Conservation (phyloP, 2,329 filamentous ascomycete species). For the Apiospora arundinis region DNA sequence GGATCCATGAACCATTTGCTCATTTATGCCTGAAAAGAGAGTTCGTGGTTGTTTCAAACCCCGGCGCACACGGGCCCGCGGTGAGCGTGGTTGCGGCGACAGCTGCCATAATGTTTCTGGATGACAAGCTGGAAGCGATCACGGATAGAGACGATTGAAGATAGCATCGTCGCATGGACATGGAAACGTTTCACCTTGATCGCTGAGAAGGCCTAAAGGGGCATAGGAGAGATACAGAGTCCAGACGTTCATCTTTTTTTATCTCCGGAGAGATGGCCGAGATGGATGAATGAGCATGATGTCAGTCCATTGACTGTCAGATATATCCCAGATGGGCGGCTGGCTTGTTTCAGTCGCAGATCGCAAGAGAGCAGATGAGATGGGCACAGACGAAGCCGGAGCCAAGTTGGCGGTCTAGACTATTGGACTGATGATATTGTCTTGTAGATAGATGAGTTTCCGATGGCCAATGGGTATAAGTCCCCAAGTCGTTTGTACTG, state of each 20-base stretch:
- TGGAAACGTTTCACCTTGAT: background rate
- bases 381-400: background rate
- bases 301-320: background rate
- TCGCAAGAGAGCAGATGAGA: background rate
- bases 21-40: background rate
- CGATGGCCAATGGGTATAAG: too few relatives aligned
- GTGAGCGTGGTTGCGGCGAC: background rate
- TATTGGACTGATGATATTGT: background rate
- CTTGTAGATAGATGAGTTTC: background rate
- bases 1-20: background rate
- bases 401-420: background rate
- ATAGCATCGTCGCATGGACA: slow-evolving; percentile 8
- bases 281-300: background rate
- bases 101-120: background rate
- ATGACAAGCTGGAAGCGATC: background rate
- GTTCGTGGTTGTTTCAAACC: background rate
- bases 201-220: slow-evolving; percentile 1
- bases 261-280: too few relatives aligned
- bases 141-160: background rate
- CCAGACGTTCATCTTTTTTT: background rate
- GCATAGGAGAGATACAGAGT: background rate
- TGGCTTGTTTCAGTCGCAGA: background rate
- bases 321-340: background rate
- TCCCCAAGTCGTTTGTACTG: background rate
- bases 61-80: background rate